Evolutionary conservation across 306 rosid genomes (phyloP), one percentile per base, ranked within the genome.

Genomic region (Prunus mume): DNA sequence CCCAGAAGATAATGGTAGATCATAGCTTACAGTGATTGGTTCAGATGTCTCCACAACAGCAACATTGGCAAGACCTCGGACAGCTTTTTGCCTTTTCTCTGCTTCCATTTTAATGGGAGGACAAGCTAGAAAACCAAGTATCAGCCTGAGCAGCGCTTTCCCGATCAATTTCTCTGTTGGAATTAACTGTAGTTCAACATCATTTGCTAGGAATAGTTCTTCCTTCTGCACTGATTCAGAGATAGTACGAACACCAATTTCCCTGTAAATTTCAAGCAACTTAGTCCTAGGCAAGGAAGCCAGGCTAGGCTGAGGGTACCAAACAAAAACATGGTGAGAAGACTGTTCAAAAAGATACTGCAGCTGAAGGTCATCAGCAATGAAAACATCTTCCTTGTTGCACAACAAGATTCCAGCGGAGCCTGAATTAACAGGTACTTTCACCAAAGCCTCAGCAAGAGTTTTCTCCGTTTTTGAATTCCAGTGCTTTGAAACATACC

Each of bases 301-400:
- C 80, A 78, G 22, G 71, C 82, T 82, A 30, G 79, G 78, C 58
- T 63, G 86, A 69, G 95, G 96, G 81, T 78, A 85, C 95, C 96
- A 93, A 17, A 89, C 96, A 78, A 93, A 91, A n/a, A 91, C 30
- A 3, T 85, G 74, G 58, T 54, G 81, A 47, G 72, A 56, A 12
- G 3, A 55, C 25, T 74, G 43, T 68, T 84, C 86, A 32, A 91
- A 93, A 63, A 93, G 85, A 50, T 83, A 86, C 85, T 85, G 88
- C 79, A 93, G 30, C 43, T 67, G 87, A 68, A 90, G 96, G 47
- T 89, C 93, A 68, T 92, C 96, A 14, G 89, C 87, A 70, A 93
- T 76, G 66, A 87, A 93, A 38, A 76, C 83, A 80, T 89, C 90
- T 1, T 12, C 17, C 80, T 86, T 90, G 75, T 85, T 69, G 11